These are phyloP conservation scores for Aspergillus pseudoviridinutans DNA, from an alignment of 2,329 filamentous ascomycete genomes.

Conservation along the genomic window DNA sequence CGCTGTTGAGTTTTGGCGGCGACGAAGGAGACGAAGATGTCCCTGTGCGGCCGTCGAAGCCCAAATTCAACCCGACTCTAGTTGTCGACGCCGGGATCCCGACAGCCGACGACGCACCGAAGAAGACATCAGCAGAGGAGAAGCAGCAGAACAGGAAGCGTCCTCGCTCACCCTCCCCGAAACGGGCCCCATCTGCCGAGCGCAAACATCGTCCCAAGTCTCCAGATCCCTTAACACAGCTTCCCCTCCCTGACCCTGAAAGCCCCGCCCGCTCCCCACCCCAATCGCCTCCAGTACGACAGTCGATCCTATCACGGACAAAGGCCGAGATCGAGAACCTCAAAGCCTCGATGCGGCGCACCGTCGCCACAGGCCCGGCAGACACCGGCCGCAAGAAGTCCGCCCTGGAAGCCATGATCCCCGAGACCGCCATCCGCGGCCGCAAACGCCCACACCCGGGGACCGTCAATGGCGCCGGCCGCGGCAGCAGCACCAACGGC, in stretches of 20 bases:
- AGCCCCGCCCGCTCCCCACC: slow-evolving; percentile 34
- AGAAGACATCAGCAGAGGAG: slow-evolving; percentile 9
- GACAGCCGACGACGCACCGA: slow-evolving; percentile 10
- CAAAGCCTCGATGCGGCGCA: slow-evolving; percentile 47
- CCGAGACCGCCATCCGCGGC: slow-evolving; percentile 44
- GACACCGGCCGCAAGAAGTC: slow-evolving; percentile 41
- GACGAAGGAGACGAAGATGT: slow-evolving; percentile 36
- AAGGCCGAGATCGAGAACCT: slow-evolving; percentile 45
- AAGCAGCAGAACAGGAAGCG: slow-evolving; percentile 25
- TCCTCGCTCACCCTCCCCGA: slow-evolving; percentile 31
- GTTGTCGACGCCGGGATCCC: slow-evolving; percentile 32
- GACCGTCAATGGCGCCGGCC: slow-evolving; percentile 26
- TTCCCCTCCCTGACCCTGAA: slow-evolving; percentile 44
- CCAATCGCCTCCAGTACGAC: slow-evolving; percentile 27
- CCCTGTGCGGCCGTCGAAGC: slow-evolving; percentile 38
- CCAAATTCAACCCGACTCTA: slow-evolving; percentile 47
- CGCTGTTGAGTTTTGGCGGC: slow-evolving; percentile 9
- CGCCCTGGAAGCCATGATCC: slow-evolving; percentile 47
- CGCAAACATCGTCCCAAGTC: slow-evolving; percentile 34
- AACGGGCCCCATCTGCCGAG: slow-evolving; percentile 19
- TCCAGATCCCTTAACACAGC: slow-evolving; percentile 41
- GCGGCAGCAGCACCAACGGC: slow-evolving; percentile 49
- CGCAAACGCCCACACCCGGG: slow-evolving; percentile 42
- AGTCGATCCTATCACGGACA: slow-evolving; percentile 37
- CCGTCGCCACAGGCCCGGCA: slow-evolving; percentile 27